Evolutionary conservation across 192 early-diverging fungal species (phyloP), one percentile per base, ranked within the genome.

Genomic region (Kickxella alabastrina): DNA sequence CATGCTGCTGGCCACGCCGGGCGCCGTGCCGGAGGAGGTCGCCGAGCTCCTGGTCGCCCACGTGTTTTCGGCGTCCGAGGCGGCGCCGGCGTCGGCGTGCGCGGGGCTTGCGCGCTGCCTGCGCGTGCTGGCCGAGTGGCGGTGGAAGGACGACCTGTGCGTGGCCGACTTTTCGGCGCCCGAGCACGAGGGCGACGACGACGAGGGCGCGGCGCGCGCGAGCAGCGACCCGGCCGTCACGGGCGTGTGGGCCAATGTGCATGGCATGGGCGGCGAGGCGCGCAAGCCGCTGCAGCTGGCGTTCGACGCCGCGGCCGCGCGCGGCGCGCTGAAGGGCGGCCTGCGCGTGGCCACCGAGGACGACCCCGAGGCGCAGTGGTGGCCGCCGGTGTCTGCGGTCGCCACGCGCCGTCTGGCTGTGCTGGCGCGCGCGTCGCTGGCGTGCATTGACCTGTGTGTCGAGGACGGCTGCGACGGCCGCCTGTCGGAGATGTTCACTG

Each of bases 101-200:
- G 70, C 80, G 12, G 95, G 91, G 12, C 92, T 93, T 67, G 44
- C 86, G 14, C 83, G 92, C 37, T 80, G 83, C 7, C 57, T 98
- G 52, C 73, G 80, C 23, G 62, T 95, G 42, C 58, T 98, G 37
- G 66, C 82, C 10, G 57, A 26, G 22, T 95, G 85, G 84, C 76
- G 86, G 51, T 95, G 87, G 86, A 67, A 82, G 47, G 78, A 80
- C 25, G 85, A 89, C 43, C 74, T 89, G 17, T 66, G 95, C 31
- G 79, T 88, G 28, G 91, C 93, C 2, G 89, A 93, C 65, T 78
- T 91, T 39, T 79, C 83, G 44, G 88, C 80, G 2, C 77, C 82
- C 44, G 88, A 79, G 2, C 77, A 81, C 45, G 68, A 10, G 81
- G 61, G 67, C 78, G 24, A 61, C 60, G 21, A 74, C 52, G 41